Base-by-base conservation (phyloP, 176 grass and related monocot genomes). In the Saccharum spontaneum region DNA sequence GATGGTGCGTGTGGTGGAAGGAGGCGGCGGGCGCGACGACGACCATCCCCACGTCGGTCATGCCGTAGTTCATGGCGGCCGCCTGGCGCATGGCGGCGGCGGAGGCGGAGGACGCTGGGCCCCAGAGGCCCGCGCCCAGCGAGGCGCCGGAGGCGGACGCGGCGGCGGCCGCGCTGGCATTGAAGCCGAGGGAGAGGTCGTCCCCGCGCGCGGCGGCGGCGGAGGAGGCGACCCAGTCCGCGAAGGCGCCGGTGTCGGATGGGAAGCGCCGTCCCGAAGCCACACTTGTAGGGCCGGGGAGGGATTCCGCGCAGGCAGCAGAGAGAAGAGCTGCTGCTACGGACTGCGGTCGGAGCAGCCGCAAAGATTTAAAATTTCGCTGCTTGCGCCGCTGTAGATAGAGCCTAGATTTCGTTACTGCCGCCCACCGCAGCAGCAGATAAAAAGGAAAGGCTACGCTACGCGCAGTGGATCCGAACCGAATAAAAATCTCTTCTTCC, bases 201-300 rank as follows among this genome's bases (percentile, higher is more conserved):
- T 95, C 96, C 6, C 91, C 96, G 41, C 93, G 87, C 26, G 63
- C 87, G 0, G 77, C 79, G 41, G 77, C 87, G 72, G 94, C 92
- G 41, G 97, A 91, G 54, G 93, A 89, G 0, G 88, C 84, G 65
- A 91, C 92, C 97, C 97, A 99, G 81, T 99, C 97, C 79, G 97
- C 97, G 84, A 99, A 99, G 33, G 97, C 97, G 82, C 97, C 97
- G 78, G 86, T 97, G 90, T 99, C 97, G 55, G 97, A 99, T 85
- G 94, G 97, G 90, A 99, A 97, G 85, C 97, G 87, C 88, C 97
- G 94, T 77, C 94, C 97, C 22, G 97, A 97, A 99, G 94, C 97
- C 97, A 91, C 89, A 81, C 82, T 91, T 91, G 76, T 87, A 71
- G 36, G 52, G 10, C 33, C 61, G 38, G 24, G n/a, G 14, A 26